A percentile compares a stretch with the other conserved stretches of the same genome.
Conservation (phyloP, 331 rosid species). For the Spiraea crenata region DNA sequence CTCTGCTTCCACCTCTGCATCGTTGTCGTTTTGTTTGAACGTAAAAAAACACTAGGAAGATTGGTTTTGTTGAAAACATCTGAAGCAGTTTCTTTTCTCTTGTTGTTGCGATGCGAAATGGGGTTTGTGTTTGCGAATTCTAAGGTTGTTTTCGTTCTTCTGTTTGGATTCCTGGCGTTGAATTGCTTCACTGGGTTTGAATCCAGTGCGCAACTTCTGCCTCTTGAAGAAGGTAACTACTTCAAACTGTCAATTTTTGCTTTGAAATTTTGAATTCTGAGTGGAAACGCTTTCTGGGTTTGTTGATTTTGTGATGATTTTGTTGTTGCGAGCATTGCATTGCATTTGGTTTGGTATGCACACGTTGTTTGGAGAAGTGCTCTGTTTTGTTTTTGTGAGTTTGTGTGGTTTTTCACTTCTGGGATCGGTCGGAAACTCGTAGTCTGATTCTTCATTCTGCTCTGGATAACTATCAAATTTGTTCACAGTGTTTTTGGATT, state of each 20-base stretch:
- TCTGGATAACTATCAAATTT: too few relatives aligned
- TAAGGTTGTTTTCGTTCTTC: constrained; percentile 26
- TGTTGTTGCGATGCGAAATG: constrained; percentile 23
- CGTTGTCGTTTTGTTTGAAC: neutral
- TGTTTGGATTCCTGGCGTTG: constrained; percentile 31
- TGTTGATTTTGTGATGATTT: neutral
- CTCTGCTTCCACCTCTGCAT: neutral
- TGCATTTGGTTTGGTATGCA: neutral
- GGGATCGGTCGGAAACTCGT: too few relatives aligned
- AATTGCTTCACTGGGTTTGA: constrained; percentile 38
- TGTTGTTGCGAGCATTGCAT: neutral
- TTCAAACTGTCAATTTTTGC: neutral
- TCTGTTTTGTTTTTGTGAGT: too few relatives aligned
- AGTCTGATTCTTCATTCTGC: too few relatives aligned
- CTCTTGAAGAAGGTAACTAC: constrained; percentile 70
- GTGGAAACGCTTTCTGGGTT: neutral
- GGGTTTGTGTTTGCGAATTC: constrained; percentile 26
- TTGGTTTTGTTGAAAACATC: neutral
- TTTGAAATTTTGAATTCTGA: neutral
- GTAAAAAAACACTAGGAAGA: too few relatives aligned
- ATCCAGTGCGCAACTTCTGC: constrained; percentile 62
- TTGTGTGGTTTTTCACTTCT: too few relatives aligned
- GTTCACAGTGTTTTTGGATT: too few relatives aligned
- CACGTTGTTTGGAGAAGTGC: neutral
- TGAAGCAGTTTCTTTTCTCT: neutral